Base-by-base conservation (phyloP, 331 rosid species). In the Erythrophleum ivorense region DNA sequence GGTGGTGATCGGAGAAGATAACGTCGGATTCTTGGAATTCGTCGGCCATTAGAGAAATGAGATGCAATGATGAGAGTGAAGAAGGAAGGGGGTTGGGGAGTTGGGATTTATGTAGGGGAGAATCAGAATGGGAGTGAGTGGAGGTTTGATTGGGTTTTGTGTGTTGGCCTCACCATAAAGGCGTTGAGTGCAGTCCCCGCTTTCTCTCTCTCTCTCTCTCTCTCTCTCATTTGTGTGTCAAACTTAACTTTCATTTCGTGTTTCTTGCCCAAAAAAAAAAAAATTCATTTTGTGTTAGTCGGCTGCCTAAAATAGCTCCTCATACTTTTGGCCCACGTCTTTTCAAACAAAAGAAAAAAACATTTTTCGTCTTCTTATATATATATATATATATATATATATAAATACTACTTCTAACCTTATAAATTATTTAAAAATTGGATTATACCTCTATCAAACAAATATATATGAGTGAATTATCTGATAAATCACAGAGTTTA, bases 21-120 rank as follows among this genome's bases (percentile, higher is more conserved):
- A 91, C 85, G 34, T 95, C 97, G 43, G 98, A 92, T 81, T 95
- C 99, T 12, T 81, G 83, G 73, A 89, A 86, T 63, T 93, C 98
- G 53, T 85, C 86, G 0, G 92, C 89, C 91, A 91, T 90, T 34
- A 31, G 77, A 68, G 7, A 29, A 71, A 53, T 78, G 31, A 33
- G 81, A 3, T 58, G 75, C 10, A 29, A 88, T 84, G 81, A 73
- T 24, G 83, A 82, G 73, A 84, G 89, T 85, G 80, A 19, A 21
- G 50, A 24, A 12, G 55, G 45, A 0, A 45, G 31, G 31, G 10
- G 55, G 40, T 19, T 45, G 15, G 10, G 75, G 78, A 7, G 62
- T 34, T 45, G 75, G 59, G 63, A 18, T 67, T 78, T 75, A 84
- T 87, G 78, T 63, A 87, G 71, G 46, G 65, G 38, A 9, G 5